Evolutionary conservation across 2,329 filamentous ascomycete genomes (phyloP).

Genomic region (Madurella fahalii): DNA sequence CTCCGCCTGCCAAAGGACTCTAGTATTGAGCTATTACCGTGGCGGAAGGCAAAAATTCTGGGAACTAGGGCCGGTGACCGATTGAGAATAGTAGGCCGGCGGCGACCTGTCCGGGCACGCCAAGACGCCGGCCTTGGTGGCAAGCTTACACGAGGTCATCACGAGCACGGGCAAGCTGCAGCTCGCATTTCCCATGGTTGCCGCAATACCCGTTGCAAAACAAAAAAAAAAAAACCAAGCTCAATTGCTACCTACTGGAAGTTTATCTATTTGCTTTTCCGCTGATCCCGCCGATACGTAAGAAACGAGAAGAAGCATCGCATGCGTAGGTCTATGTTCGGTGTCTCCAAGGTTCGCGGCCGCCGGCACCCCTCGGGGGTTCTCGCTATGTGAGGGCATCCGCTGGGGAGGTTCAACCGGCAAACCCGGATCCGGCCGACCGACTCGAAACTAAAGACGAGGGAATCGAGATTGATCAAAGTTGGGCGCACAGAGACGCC

Average conservation of each 20-base stretch:
- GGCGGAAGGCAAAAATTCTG: too few relatives aligned
- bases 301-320: slow-evolving; percentile 4
- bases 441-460: slow-evolving; percentile 22
- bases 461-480: slow-evolving; percentile 12
- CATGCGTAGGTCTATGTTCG: slow-evolving; percentile 1
- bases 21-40: too few relatives aligned
- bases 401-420: not conserved
- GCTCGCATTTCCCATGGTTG: not conserved
- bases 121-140: not conserved
- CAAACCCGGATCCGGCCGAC: slow-evolving; percentile 9
- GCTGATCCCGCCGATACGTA: not conserved
- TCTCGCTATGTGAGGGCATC: not conserved
- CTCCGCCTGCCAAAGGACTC: too few relatives aligned
- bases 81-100: not conserved
- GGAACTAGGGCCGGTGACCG: too few relatives aligned
- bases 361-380: not conserved
- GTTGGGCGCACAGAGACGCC: slow-evolving; percentile 11
- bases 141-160: not conserved
- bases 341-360: not conserved
- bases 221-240: slow-evolving; percentile 8
- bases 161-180: not conserved
- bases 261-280: slow-evolving; percentile 13
- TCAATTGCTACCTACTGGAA: slow-evolving; percentile 16
- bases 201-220: not conserved
- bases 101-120: not conserved